phyloP scores from a whole-genome alignment of 2,329 filamentous ascomycete genomes.

The Colletotrichum salicis region DNA sequence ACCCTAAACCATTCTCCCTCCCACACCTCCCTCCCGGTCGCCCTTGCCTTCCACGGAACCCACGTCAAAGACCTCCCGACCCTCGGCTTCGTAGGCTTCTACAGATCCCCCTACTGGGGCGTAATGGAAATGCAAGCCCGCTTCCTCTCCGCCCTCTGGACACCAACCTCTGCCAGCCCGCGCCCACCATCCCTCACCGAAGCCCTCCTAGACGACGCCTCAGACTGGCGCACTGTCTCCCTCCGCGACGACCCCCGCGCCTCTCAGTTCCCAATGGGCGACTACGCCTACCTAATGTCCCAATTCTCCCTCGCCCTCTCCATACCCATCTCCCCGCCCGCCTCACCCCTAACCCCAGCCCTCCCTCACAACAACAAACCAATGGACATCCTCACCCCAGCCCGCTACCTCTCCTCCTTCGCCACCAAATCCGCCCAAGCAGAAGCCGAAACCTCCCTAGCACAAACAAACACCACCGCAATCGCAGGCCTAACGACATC shows the following conservation, averaged over 20 bases:
- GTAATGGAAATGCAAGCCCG: slow-evolving; percentile 89
- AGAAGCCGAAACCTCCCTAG: slow-evolving; percentile 56
- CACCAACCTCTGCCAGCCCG: slow-evolving; percentile 39
- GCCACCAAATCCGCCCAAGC: slow-evolving; percentile 49
- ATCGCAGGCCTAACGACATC: slow-evolving; percentile 53
- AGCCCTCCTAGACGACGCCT: slow-evolving; percentile 57
- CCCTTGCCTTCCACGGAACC: slow-evolving; percentile 75
- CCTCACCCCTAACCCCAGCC: slow-evolving; percentile 46
- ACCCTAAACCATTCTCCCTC: slow-evolving; percentile 66
- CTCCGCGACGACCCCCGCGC: slow-evolving; percentile 63
- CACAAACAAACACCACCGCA: slow-evolving; percentile 56
- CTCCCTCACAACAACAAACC: slow-evolving; percentile 54
- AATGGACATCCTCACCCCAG: slow-evolving; percentile 66
- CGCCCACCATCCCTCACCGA: slow-evolving; percentile 42
- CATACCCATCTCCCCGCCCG: slow-evolving; percentile 55
- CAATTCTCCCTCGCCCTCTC: slow-evolving; percentile 71
- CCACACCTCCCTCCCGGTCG: slow-evolving; percentile 68
- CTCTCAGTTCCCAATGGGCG: slow-evolving; percentile 84
- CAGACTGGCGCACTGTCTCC: slow-evolving; percentile 56
- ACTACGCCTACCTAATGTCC: slow-evolving; percentile 81
- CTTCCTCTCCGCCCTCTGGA: slow-evolving; percentile 72
- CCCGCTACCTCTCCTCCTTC: slow-evolving; percentile 59
- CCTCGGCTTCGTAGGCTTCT: slow-evolving; percentile 85
- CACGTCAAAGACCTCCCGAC: slow-evolving; percentile 69
- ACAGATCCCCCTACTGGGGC: slow-evolving; percentile 86